Evolutionary conservation across 306 rosid species (phyloP).

Genomic region (Inga oerstediana): DNA sequence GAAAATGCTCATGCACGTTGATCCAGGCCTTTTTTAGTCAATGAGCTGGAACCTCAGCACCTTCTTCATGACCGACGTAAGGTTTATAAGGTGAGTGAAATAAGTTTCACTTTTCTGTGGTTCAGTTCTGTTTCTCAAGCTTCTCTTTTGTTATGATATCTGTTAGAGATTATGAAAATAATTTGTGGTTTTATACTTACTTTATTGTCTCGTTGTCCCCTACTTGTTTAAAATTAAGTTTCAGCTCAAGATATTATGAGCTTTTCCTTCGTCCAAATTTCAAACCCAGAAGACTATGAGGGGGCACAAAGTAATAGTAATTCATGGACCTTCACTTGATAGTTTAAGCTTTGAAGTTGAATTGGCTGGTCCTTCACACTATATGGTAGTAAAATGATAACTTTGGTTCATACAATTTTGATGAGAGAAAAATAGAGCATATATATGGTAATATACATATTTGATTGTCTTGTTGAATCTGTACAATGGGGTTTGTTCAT

Average conservation of each 20-base stretch:
- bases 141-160: slow-evolving; percentile 22
- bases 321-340: background rate
- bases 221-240: background rate
- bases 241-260: background rate
- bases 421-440: background rate
- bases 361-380: background rate
- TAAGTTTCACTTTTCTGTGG: slow-evolving; percentile 20
- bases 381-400: slow-evolving; percentile 17
- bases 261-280: background rate
- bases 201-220: background rate
- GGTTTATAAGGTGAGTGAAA: slow-evolving; percentile 79
- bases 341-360: background rate
- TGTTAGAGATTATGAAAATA: background rate
- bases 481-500: background rate
- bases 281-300: background rate
- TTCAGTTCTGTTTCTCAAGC: background rate
- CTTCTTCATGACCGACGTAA: slow-evolving; percentile 97
- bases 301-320: background rate
- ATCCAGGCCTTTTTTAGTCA: slow-evolving; percentile 87
- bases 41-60: slow-evolving; percentile 91
- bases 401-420: slow-evolving; percentile 5
- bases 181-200: background rate
- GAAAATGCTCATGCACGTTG: slow-evolving; percentile 43
- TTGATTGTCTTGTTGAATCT: slow-evolving; percentile 10
- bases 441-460: background rate